Evolutionary conservation across 2,329 filamentous ascomycete genomes (phyloP).

Genomic region (Phialophora tarda): DNA sequence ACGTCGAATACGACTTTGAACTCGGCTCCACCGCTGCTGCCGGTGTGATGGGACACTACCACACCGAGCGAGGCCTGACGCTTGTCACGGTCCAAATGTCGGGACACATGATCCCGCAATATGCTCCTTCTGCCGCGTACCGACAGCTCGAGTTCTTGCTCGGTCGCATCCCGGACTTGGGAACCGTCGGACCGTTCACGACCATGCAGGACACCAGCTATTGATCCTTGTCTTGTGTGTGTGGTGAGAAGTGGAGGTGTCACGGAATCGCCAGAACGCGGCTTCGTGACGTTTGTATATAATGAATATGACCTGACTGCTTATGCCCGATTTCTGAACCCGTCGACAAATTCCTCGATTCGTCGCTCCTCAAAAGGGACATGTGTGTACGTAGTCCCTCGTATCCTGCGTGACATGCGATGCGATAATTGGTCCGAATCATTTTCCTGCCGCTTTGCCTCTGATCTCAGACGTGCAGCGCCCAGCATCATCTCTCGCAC

Average conservation of each 20-base stretch:
- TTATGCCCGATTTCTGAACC: neutral
- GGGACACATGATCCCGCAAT: conserved; percentile 64
- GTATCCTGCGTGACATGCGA: neutral
- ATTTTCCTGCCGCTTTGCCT: no score
- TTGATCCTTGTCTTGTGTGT: conserved; percentile 3
- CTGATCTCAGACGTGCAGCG: no score
- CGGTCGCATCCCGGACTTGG: conserved; percentile 66
- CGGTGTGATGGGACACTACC: conserved; percentile 71
- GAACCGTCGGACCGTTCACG: conserved; percentile 36
- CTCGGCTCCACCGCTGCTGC: conserved; percentile 60
- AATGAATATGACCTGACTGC: conserved; percentile 1
- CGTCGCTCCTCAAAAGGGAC: neutral
- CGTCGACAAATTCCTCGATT: neutral
- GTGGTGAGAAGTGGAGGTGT: neutral
- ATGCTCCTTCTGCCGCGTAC: conserved; percentile 56
- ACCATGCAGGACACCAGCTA: conserved; percentile 37
- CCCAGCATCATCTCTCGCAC: no score
- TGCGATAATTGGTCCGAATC: neutral
- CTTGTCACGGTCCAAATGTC: conserved; percentile 67
- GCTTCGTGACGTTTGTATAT: neutral
- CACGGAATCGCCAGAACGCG: neutral
- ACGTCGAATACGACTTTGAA: conserved; percentile 51
- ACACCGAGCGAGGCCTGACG: conserved; percentile 77
- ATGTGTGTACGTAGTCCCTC: no score
- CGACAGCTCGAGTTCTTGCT: conserved; percentile 74